Base-by-base conservation (phyloP, 306 rosid genomes). In the Vigna hirtella region DNA sequence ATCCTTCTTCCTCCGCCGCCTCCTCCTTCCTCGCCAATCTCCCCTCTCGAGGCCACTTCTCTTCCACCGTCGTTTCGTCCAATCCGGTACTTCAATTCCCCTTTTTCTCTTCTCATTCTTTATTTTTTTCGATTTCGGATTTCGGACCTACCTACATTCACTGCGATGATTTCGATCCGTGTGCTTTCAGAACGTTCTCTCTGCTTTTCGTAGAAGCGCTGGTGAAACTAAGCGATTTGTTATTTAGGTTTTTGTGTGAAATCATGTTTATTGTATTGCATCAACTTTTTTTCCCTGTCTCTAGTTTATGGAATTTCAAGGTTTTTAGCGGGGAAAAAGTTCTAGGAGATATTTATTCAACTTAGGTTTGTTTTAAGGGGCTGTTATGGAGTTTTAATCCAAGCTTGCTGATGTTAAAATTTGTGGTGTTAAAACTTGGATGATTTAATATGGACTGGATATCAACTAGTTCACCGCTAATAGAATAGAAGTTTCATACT, bases 11-110 rank as follows among this genome's bases (percentile, higher is more conserved):
- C 3, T 72, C 83, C 2, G 76, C 58, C 7, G 82, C 86, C 70
- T 74, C 83, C 36, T 51, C 77, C 1, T 82, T 79, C 65, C 88
- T 85, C 32, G 34, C 77, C 34, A 66, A 82, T 79, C 88, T 85
- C 42, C 88, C 88, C 22, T 79, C 84, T 58, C 82, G 82, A 3
- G 88, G 88, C 52, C 76, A 73, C 80, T 71, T 85, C 74, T 75
- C 88, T 58, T 85, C 88, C 75, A 53, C 86, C 48, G 51, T 79
- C 12, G 34, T 59, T 42, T 79, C 82, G 68, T 76, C 84, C 59
- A 66, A 82, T 66, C 80, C 73, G 77, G 88, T 85, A 55, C 30
- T 40, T 28, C 71, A 26, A 32, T 45, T 57, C 34, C 58, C 13
- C 32, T 59, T 12, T 28, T 66, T 0, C 71, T 36, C 17, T 73